phyloP scores from a whole-genome alignment of 768 basidiomycete genomes.

The Termitomyces sp. region DNA sequence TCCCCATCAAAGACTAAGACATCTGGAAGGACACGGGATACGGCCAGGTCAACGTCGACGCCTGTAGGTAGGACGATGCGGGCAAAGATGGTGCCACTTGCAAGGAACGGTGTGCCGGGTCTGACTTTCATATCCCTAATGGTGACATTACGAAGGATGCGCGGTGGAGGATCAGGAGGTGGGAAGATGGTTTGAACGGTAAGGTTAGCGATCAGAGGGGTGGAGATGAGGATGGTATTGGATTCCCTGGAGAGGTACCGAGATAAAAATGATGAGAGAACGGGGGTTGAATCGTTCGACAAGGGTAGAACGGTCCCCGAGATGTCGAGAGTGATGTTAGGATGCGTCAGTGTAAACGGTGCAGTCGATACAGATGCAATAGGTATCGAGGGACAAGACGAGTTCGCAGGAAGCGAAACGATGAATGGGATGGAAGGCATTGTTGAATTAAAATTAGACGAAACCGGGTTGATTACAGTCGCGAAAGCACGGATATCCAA shows the following conservation, averaged over 20 bases:
- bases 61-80: conserved; percentile 66
- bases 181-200: conserved; percentile 56
- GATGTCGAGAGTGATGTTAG: conserved; percentile 60
- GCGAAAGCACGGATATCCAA: conserved; percentile 50
- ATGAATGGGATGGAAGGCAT: conserved; percentile 60
- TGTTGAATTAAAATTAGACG: conserved; percentile 43
- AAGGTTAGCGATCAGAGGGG: conserved; percentile 49
- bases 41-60: conserved; percentile 60
- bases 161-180: conserved; percentile 57
- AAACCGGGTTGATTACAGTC: conserved; percentile 55
- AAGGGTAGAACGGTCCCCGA: conserved; percentile 58
- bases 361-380: conserved; percentile 52
- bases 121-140: conserved; percentile 74
- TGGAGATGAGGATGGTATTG: conserved; percentile 56
- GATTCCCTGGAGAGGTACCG: conserved; percentile 56
- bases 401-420: conserved; percentile 42
- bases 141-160: conserved; percentile 66
- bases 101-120: conserved; percentile 49
- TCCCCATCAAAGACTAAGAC: conserved; percentile 77
- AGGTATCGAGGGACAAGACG: conserved; percentile 26
- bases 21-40: conserved; percentile 68
- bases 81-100: conserved; percentile 67
- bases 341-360: conserved; percentile 60
- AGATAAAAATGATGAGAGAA: conserved; percentile 60
- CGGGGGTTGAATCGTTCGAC: conserved; percentile 27